A percentile compares a stretch with the other conserved stretches of the same genome.
Evolutionary conservation across 441 rosid species (phyloP).

Genomic region (Brassica balearica): DNA sequence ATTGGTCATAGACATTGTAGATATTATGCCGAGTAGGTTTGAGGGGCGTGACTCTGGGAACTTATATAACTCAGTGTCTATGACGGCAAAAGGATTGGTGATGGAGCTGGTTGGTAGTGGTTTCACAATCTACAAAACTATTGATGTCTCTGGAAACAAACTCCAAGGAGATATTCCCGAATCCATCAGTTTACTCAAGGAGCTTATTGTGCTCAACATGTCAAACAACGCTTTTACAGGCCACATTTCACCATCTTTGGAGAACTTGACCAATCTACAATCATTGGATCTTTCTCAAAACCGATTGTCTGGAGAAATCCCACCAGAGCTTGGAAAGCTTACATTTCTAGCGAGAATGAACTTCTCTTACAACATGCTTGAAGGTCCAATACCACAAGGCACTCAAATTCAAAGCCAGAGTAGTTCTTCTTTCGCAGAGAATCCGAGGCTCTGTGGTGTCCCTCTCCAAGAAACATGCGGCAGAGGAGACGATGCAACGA

Average conservation of each 20-base stretch:
- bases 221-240: slow-evolving; percentile 37
- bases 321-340: slow-evolving; percentile 41
- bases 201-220: slow-evolving; percentile 43
- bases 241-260: not conserved
- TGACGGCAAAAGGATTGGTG: not conserved
- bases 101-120: slow-evolving; percentile 12
- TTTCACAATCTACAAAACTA: slow-evolving; percentile 9
- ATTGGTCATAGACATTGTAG: not conserved
- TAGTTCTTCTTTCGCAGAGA: slow-evolving; percentile 13
- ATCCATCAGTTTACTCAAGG: slow-evolving; percentile 31
- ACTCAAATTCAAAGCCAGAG: slow-evolving; percentile 30
- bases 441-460: slow-evolving; percentile 18
- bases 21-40: slow-evolving; percentile 2
- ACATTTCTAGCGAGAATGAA: slow-evolving; percentile 14
- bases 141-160: slow-evolving; percentile 7
- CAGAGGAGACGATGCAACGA: not conserved
- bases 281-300: slow-evolving; percentile 48
- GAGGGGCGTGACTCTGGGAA: slow-evolving; percentile 9
- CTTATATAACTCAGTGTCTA: not conserved
- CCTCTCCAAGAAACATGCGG: slow-evolving; percentile 16
- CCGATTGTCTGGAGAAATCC: slow-evolving; percentile 44
- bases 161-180: slow-evolving; percentile 35
- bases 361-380: slow-evolving; percentile 23
- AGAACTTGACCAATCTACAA: slow-evolving; percentile 31
- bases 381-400: slow-evolving; percentile 32